Percentiles rank a stretch among this genome's conserved stretches.
These are phyloP conservation scores for Vitis cinerea DNA, from an alignment of 164 flowering plant genomes.

Conservation along the genomic window DNA sequence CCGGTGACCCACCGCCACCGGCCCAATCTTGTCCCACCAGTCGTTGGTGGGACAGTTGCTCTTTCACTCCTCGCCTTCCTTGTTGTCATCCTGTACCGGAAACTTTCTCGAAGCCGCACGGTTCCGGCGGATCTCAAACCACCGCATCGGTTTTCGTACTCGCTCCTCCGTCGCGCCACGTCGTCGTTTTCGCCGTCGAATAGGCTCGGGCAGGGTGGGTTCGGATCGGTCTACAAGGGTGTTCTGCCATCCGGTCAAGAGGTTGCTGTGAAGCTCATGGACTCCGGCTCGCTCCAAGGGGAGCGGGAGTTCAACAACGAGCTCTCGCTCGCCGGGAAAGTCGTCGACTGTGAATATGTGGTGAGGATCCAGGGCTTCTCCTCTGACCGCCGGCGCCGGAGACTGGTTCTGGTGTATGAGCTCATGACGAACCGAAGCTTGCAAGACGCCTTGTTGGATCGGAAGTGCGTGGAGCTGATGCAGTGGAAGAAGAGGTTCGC, in stretches of 20 bases:
- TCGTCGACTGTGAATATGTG: constrained; percentile 34
- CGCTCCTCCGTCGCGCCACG: constrained; percentile 73
- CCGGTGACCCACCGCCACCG: constrained; percentile 13
- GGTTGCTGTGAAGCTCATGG: constrained; percentile 78
- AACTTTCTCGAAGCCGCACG: constrained; percentile 54
- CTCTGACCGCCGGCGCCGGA: constrained; percentile 32
- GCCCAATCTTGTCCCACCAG: constrained; percentile 19
- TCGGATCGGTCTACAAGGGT: constrained; percentile 76
- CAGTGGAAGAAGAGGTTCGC: constrained; percentile 56
- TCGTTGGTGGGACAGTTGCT: constrained; percentile 26
- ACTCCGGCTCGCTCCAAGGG: constrained; percentile 71
- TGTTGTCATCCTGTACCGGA: constrained; percentile 37
- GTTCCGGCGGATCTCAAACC: constrained; percentile 58
- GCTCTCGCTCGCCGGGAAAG: constrained; percentile 45
- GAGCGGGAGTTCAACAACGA: constrained; percentile 92
- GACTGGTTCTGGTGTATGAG: constrained; percentile 67
- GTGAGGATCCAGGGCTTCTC: constrained; percentile 65
- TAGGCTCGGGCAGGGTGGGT: constrained; percentile 88
- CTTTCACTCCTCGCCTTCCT: constrained; percentile 8
- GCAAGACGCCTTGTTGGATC: constrained; percentile 74
- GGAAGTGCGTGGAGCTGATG: constrained; percentile 63
- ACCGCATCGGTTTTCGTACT: constrained; percentile 57
- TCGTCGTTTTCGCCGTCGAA: constrained; percentile 51
- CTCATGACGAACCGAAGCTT: constrained; percentile 78
- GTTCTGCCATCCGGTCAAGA: constrained; percentile 41